These are phyloP conservation scores for Ustilago cynodontis DNA, from an alignment of 1,284 basidiomycete genomes.

Conservation along the genomic window DNA sequence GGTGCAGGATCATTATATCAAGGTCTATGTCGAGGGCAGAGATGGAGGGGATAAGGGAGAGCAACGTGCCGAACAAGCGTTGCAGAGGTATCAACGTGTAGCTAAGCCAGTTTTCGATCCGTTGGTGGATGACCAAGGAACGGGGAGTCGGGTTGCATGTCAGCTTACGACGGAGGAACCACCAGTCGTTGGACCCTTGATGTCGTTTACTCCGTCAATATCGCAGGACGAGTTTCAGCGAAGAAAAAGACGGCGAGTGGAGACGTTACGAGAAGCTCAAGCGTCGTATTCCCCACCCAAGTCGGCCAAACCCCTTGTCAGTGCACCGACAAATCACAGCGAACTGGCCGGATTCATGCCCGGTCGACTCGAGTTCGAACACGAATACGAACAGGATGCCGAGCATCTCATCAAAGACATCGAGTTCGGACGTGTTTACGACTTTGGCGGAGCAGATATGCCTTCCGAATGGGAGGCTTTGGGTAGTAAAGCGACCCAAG, in stretches of 20 bases:
- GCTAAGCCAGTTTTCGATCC: slow-evolving; percentile 34
- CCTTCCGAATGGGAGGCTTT: slow-evolving; percentile 64
- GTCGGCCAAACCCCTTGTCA: slow-evolving; percentile 81
- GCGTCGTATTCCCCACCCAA: slow-evolving; percentile 61
- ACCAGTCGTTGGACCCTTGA: slow-evolving; percentile 63
- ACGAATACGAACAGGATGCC: slow-evolving; percentile 90
- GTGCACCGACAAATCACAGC: slow-evolving; percentile 87
- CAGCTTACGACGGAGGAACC: slow-evolving; percentile 47
- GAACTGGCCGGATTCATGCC: slow-evolving; percentile 95
- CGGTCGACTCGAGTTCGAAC: slow-evolving; percentile 95
- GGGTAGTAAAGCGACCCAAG: slow-evolving; percentile 60
- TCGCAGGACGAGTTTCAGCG: slow-evolving; percentile 65
- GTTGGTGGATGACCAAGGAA: slow-evolving; percentile 40
- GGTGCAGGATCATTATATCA: slow-evolving; percentile 88
- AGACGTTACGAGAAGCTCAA: slow-evolving; percentile 60
- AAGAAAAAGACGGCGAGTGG: slow-evolving; percentile 64
- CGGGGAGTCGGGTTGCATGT: slow-evolving; percentile 46
- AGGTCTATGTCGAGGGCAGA: slow-evolving; percentile 78
- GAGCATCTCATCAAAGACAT: slow-evolving; percentile 95
- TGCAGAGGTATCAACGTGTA: slow-evolving; percentile 27
- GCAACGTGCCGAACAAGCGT: slow-evolving; percentile 46
- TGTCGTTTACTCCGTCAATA: slow-evolving; percentile 53
- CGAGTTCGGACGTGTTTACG: slow-evolving; percentile 88
- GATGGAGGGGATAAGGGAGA: slow-evolving; percentile 61
- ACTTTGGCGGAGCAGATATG: slow-evolving; percentile 81